Evolutionary conservation across 1,284 basidiomycete genomes (phyloP).

Genomic region (Athelia psychrophila): DNA sequence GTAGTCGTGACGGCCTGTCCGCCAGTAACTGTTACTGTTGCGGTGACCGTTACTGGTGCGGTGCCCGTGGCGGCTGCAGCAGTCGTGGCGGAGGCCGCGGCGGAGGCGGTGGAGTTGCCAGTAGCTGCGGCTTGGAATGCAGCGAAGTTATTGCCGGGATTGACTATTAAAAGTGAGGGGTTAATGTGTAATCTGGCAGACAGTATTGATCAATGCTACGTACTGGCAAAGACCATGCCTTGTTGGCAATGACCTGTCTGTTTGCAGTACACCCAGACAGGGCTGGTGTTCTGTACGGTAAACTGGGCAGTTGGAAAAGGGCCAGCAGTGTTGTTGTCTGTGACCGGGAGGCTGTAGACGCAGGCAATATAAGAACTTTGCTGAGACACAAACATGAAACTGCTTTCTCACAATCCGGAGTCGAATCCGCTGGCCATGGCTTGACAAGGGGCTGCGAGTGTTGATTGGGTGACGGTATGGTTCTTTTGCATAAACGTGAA

Average conservation of each 20-base stretch:
- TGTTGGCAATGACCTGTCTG: constrained; percentile 40
- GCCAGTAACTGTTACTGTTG: constrained; percentile 33
- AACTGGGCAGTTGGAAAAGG: constrained; percentile 45
- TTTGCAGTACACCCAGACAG: constrained; percentile 60
- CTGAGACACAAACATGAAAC: background rate
- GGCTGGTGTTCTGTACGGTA: constrained; percentile 41
- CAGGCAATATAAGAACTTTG: constrained; percentile 1
- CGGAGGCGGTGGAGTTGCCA: constrained; percentile 25
- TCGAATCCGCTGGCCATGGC: constrained; percentile 46
- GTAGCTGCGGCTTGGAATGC: constrained; percentile 52
- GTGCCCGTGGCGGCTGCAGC: constrained; percentile 11
- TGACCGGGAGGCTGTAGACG: constrained; percentile 44
- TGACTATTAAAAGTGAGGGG: constrained; percentile 27
- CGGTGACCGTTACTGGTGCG: constrained; percentile 28
- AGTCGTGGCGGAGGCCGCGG: constrained; percentile 21
- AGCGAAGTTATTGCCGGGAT: constrained; percentile 49
- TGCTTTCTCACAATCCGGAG: constrained; percentile 50
- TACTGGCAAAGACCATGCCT: constrained; percentile 60
- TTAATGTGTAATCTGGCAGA: background rate
- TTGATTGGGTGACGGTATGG: constrained; percentile 62
- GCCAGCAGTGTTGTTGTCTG: constrained; percentile 39
- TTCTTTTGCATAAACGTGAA: constrained; percentile 61
- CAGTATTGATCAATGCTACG: background rate
- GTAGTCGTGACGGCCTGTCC: constrained; percentile 27
- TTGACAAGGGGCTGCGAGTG: constrained; percentile 48